Base-by-base conservation (phyloP, 352 stramenopile species). In the Pythium pyrilobum region DNA sequence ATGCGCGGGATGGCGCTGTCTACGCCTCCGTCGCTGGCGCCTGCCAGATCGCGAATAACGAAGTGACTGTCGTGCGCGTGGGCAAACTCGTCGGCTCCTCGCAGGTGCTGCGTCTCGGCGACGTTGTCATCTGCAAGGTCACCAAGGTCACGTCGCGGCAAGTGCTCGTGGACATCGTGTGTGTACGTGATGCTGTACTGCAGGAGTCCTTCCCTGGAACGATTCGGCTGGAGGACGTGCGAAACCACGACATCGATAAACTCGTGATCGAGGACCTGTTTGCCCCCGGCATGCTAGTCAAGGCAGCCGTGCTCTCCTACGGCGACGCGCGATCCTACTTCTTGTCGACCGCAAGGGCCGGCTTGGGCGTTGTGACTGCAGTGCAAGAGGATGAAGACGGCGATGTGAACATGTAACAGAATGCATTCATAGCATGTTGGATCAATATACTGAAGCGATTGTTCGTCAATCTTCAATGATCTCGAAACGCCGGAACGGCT, bases 271-370 rank as follows among this genome's bases (percentile, higher is more conserved):
- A 93, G 51, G 73, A 88, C 31, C 64, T 90, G 25, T 90, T 93
- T 55, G 70, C 65, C 21, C 77, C 78, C 2, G 73, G 68, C 12
- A 72, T 81, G 68, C 75, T 93, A 37, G 67, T 93, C 25, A 89
- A 90, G 53, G 83, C 83, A 11, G 62, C 65, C 27, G 83, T 93
- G 63, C 74, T 93, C 28, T 93, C 83, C n/a, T 89, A 89, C 23
- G 83, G 83, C 18, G 81, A 93, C 63, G 87, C 77, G n/a, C 76
- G 81, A 7, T 90, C 83, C 6, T 93, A 92, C 67, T 93, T 90
- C 49, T 58, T 93, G 0, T 92, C 81, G 6, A 93, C 81, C 25
- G 80, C 83, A 18, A 84, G 83, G 46, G 28, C 75, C 24, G 83
- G 79, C 29, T 56, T 93, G 16, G 83, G 83, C 9, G 70, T 91